These are phyloP conservation scores for Pyrus pyrifolia DNA, from an alignment of 306 rosid species.

Conservation along the genomic window DNA sequence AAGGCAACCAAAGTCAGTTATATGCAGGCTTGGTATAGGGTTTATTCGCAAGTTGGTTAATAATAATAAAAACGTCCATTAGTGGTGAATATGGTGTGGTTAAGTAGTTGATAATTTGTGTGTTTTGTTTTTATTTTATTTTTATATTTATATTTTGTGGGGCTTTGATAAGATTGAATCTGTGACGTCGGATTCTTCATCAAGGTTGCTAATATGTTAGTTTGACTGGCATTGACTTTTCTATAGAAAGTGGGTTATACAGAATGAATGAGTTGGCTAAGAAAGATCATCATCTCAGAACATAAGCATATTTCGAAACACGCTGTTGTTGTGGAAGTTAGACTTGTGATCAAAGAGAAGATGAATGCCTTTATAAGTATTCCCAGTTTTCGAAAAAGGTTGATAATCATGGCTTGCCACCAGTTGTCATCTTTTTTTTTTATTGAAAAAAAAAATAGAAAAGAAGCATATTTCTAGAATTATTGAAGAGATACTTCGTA, in stretches of 20 bases:
- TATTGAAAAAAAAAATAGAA: too few relatives aligned
- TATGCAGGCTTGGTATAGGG: neutral
- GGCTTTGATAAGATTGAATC: too few relatives aligned
- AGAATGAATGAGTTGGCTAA: neutral
- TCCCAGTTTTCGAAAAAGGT: accelerated
- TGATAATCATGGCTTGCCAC: too few relatives aligned
- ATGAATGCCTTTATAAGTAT: too few relatives aligned
- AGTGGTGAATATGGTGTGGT: neutral
- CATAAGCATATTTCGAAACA: neutral
- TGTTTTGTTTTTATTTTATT: neutral
- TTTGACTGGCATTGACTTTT: neutral
- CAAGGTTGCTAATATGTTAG: neutral
- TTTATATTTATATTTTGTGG: neutral
- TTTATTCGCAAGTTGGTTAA: neutral
- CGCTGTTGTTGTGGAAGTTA: too few relatives aligned
- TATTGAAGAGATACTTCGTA: too few relatives aligned
- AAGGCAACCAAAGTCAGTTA: neutral
- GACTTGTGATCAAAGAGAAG: too few relatives aligned
- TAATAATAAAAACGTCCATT: neutral
- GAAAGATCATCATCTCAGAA: too few relatives aligned
- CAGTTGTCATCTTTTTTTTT: too few relatives aligned
- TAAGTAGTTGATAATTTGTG: neutral
- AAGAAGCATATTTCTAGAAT: too few relatives aligned
- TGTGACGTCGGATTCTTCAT: neutral
- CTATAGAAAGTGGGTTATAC: neutral